Conservation (phyloP, 2,329 filamentous ascomycete genomes). For the Penicillium sp. region DNA sequence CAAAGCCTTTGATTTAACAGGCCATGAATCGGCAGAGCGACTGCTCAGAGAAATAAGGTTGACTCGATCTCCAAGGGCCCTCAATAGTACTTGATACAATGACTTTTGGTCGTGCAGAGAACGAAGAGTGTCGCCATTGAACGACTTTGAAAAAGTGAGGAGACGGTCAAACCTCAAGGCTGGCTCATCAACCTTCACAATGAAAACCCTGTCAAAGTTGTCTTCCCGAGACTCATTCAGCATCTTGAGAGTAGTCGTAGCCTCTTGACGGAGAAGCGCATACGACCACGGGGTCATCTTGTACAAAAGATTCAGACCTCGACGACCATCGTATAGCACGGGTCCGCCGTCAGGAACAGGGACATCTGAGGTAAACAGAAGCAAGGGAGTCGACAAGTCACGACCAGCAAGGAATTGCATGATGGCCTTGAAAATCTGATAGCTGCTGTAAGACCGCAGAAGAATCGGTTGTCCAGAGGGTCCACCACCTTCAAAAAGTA, state of each 20-base stretch:
- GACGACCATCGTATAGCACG: slow-evolving; percentile 74
- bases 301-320: slow-evolving; percentile 79
- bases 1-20: slow-evolving; percentile 48
- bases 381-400: slow-evolving; percentile 71
- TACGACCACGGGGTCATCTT: slow-evolving; percentile 92
- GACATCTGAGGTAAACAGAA: slow-evolving; percentile 42
- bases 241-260: slow-evolving; percentile 72
- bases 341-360: slow-evolving; percentile 57
- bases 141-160: slow-evolving; percentile 40
- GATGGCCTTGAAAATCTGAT: slow-evolving; percentile 91
- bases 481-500: slow-evolving; percentile 78
- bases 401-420: slow-evolving; percentile 82
- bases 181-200: slow-evolving; percentile 60
- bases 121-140: slow-evolving; percentile 33
- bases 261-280: slow-evolving; percentile 70
- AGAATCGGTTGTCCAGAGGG: slow-evolving; percentile 72
- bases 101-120: slow-evolving; percentile 36
- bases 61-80: slow-evolving; percentile 75
- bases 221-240: slow-evolving; percentile 74
- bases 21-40: slow-evolving; percentile 50
- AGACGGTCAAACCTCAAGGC: slow-evolving; percentile 60
- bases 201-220: slow-evolving; percentile 85
- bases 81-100: slow-evolving; percentile 68
- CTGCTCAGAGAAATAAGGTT: slow-evolving; percentile 66
- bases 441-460: slow-evolving; percentile 80